A percentile compares a stretch with the other conserved stretches of the same genome.
Evolutionary conservation across 2,329 filamentous ascomycete genomes (phyloP).

Genomic region (Elsinoe arachidis): DNA sequence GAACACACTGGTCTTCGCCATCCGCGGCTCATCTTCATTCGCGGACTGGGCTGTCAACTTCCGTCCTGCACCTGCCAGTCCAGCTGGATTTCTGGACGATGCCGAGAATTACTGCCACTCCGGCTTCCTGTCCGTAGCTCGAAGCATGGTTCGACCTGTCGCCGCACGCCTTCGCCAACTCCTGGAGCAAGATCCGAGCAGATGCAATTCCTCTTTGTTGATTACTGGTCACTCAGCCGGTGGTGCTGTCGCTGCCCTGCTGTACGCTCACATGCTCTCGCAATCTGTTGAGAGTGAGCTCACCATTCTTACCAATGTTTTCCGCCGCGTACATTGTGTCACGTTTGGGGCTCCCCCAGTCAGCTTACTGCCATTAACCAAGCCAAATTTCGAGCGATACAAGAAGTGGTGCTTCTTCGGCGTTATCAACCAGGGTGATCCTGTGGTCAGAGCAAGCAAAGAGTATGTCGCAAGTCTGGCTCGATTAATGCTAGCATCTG

Average conservation of each 20-base stretch:
- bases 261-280: constrained; percentile 75
- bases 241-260: constrained; percentile 69
- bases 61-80: background rate
- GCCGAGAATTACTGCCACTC: constrained; percentile 11
- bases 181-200: constrained; percentile 52
- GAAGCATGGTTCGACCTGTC: constrained; percentile 27
- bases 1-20: constrained; percentile 73
- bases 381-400: constrained; percentile 38
- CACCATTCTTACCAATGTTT: constrained; percentile 56
- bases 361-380: constrained; percentile 58
- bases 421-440: constrained; percentile 82
- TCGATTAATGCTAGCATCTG: constrained; percentile 57
- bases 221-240: constrained; percentile 84
- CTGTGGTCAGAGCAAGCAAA: constrained; percentile 67
- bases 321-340: constrained; percentile 73
- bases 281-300: constrained; percentile 58
- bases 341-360: constrained; percentile 80
- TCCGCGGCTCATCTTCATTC: constrained; percentile 70
- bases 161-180: constrained; percentile 35
- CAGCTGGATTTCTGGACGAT: constrained; percentile 4
- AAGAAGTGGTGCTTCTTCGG: constrained; percentile 66
- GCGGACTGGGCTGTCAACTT: constrained; percentile 40
- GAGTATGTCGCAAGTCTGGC: constrained; percentile 65
- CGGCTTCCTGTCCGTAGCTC: constrained; percentile 41
- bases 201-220: constrained; percentile 60